Base-by-base conservation (phyloP, 1,139 yeast genomes). In the Hemisphaericaspora xylofermentans region DNA sequence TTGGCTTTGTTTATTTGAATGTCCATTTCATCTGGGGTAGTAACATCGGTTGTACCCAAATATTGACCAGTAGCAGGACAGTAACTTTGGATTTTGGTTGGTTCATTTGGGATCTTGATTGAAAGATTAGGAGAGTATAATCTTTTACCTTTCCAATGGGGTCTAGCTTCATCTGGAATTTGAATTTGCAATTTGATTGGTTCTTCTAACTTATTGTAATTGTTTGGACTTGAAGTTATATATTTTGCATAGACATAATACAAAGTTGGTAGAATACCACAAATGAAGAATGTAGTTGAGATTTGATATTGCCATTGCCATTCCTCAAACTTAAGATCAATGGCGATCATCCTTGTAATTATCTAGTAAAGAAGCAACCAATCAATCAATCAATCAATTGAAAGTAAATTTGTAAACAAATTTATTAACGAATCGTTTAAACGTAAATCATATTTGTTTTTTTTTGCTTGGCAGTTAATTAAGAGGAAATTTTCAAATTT, bases 1-100 rank as follows among this genome's bases (percentile, higher is more conserved):
- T 67, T 61, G 1, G 95, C 88, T 17, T 57, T 60, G 5, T 54
- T 55, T 19, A 93, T 80, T 46, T 80, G 73, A 9, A 54, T 54
- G 58, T 91, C 94, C 64, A 93, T 86, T 34, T 88, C 93, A 6
- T 72, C 76, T 38, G 72, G 70, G 9, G 84, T 63, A 42, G 82
- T 80, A 4, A 88, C 82, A 34, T 73, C 68, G 51, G 82, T 81
- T 14, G 81, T 72, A 1, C 96, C 98, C 49, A 93, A 68, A 45
- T 73, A 81, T 64, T 88, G 96, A 24, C 96, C 94, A 0, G 98
- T 93, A 0, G 98, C 97, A 5, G 98, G 98, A 64, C 98, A 93
- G 59, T 87, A 85, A 49, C 93, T 80, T 57, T 87, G 94, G 46
- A 91, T 86, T 51, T 67, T 70, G 17, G 66, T 70, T 0, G 89